These are phyloP conservation scores for Purpureocillium takamizusanense DNA, from an alignment of 2,329 filamentous ascomycete species.

Conservation along the genomic window DNA sequence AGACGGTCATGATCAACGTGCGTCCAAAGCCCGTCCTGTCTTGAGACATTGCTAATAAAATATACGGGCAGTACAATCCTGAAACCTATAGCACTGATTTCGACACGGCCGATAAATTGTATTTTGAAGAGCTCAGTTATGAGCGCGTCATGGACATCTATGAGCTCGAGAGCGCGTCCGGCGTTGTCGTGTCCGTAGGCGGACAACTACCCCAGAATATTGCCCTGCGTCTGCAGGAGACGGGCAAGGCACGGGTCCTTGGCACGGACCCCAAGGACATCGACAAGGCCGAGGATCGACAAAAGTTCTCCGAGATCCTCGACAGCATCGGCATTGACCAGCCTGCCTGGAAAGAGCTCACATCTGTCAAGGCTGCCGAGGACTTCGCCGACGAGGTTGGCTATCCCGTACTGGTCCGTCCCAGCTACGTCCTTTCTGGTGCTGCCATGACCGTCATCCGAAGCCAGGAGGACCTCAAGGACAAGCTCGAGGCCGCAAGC, in stretches of 20 bases:
- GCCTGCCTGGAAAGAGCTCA: conserved; percentile 95
- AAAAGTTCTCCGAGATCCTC: conserved; percentile 96
- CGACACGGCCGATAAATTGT: conserved; percentile 82
- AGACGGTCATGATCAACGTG: conserved; percentile 95
- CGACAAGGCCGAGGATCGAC: conserved; percentile 94
- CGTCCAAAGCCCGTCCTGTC: conserved; percentile 14
- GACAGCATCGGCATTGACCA: conserved; percentile 96
- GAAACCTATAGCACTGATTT: conserved; percentile 80
- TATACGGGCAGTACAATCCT: conserved; percentile 50
- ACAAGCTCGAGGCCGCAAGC: conserved; percentile 86
- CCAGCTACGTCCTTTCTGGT: conserved; percentile 91
- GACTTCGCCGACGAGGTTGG: conserved; percentile 75
- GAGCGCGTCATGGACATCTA: conserved; percentile 99
- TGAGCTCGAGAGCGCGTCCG: conserved; percentile 75
- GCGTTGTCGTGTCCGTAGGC: conserved; percentile 91
- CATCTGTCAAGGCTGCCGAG: conserved; percentile 80
- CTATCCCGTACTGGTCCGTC: conserved; percentile 92
- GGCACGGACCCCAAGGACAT: conserved; percentile 92
- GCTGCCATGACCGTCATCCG: conserved; percentile 97
- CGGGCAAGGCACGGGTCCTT: conserved; percentile 79
- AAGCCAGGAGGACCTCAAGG: conserved; percentile 79
- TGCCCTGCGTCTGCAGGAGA: conserved; percentile 85
- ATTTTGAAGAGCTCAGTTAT: conserved; percentile 95
- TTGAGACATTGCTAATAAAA: too few relatives aligned
- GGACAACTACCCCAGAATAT: conserved; percentile 98